Conservation (phyloP, 129 eudicot genomes). For the Pulicaria dysenterica region DNA sequence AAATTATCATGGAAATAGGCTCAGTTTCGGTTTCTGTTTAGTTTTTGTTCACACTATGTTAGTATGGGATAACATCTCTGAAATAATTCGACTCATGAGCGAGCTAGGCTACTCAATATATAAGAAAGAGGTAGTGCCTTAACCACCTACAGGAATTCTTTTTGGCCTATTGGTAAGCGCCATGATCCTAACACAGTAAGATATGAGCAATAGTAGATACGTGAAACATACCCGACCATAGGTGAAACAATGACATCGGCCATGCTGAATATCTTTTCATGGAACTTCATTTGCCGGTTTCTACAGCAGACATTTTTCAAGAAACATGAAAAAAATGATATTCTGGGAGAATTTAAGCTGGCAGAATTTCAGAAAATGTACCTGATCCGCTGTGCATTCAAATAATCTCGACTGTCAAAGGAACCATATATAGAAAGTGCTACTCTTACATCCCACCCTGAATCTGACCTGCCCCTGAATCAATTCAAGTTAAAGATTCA, state of each 20-base stretch:
- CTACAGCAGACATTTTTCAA: constrained; percentile 45
- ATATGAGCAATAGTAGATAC: background rate
- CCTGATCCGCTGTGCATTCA: constrained; percentile 94
- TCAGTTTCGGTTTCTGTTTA: too few species aligned
- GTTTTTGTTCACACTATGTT: too few species aligned
- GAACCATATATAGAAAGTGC: constrained; percentile 82
- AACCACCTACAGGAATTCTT: too few species aligned
- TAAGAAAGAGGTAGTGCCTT: too few species aligned
- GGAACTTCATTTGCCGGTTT: constrained; percentile 75
- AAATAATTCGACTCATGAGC: too few species aligned
- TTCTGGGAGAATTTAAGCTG: background rate
- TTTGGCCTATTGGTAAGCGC: too few species aligned
- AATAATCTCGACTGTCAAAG: constrained; percentile 75
- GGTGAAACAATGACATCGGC: constrained; percentile 98
- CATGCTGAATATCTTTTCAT: constrained; percentile 62
- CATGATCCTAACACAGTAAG: too few species aligned
- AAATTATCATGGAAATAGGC: too few species aligned
- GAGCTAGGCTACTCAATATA: too few species aligned
- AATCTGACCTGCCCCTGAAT: constrained; percentile 56
- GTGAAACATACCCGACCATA: constrained; percentile 66
- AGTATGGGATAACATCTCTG: too few species aligned
- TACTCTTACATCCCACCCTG: constrained; percentile 89
- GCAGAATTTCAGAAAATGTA: constrained; percentile 23
- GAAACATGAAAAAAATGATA: too few species aligned
- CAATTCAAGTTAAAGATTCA: constrained; percentile 21